Base-by-base conservation (phyloP, 441 rosid genomes). In the Gossypium aridum region DNA sequence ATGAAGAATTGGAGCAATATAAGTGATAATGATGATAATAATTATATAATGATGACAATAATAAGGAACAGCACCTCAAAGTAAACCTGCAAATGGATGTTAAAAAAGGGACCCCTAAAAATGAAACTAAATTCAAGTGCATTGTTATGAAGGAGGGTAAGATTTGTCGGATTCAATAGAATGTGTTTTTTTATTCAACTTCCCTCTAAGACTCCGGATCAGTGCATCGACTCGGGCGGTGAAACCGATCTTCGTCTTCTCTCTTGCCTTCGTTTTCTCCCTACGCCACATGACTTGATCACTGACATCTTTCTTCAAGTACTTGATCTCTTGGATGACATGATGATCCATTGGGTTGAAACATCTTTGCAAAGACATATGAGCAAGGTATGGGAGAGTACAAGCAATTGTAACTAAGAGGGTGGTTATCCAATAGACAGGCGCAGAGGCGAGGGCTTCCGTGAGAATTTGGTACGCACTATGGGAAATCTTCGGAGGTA, bases 321-420 rank as follows among this genome's bases (percentile, higher is more conserved):
- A 88, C 79, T 91, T 92, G 82, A 96, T 96, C 86, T 96, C 99
- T 85, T 96, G 99, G 78, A 96, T 93, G 80, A 96, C 84, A 73
- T 93, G 98, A 81, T 96, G 99, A 81, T 96, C 99, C 96, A 93
- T 64, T 0, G 99, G 98, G 64, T 91, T 77, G 82, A 96, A 84
- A 57, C 84, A 86, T 80, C 99, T 89, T 64, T 93, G 97, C 82
- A 90, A 85, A 2, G 93, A 87, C 67, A 96, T 86, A 82, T 96
- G 93, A 45, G 81, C 79, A 65, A 93, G 77, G 86, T 96, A 96
- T 17, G 94, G 89, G 47, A 92, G 85, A 54, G 82, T 93, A 49
- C 97, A 90, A 0, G 93, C 81, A 16, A 87, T 84, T 5, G 97
- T 89, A 31, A 96, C 98, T 75, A 91, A 77, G 19, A 93, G 73